Base-by-base conservation (phyloP, 2,329 filamentous ascomycete genomes). In the Achaetomium macrosporum region DNA sequence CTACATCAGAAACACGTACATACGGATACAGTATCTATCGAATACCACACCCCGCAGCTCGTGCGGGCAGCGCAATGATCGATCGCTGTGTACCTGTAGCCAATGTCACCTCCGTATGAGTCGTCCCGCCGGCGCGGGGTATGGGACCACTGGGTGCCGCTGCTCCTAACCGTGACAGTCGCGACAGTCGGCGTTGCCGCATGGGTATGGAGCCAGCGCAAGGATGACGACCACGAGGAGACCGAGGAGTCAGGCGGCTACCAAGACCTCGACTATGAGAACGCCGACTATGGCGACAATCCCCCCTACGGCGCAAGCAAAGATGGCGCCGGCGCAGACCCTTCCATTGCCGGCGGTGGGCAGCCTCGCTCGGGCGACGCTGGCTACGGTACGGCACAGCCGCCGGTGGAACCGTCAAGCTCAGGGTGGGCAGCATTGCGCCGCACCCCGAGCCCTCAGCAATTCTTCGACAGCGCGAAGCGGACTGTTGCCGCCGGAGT, bases 171-270 rank as follows among this genome's bases (percentile, higher is more conserved):
- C 46, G 83, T 95, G 54, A 91, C 90, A 43, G 83, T 95, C 61
- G 92, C 92, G 56, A 90, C 91, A 19, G 84, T 88, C 51, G 90
- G 91, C 33, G 73, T 95, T 44, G 91, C 85, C 48, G 90, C 90
- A 53, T 97, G 92, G 92, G 83, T 91, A 56, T 96, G 90, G 90
- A 95, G 87, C 68, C 90, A 95, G 72, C 85, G 89, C 64, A 82
- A 79, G 64, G 85, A 88, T 60, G 59, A 59, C 13, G 56, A 61
- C 17, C 50, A 81, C 54, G 85, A 89, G 49, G 85, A 90, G 29
- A 79, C 83, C 53, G 77, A 83, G 57, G 76, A 78, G 49, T 73
- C 75, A 50, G 72, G 74, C 62, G 75, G 76, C 51, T 75, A 75
- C 56, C 68, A 76, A 57, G 73, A 75, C 46, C 61, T 76, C 54